Conservation (phyloP, 306 rosid genomes). For the Notholithocarpus densiflorus region DNA sequence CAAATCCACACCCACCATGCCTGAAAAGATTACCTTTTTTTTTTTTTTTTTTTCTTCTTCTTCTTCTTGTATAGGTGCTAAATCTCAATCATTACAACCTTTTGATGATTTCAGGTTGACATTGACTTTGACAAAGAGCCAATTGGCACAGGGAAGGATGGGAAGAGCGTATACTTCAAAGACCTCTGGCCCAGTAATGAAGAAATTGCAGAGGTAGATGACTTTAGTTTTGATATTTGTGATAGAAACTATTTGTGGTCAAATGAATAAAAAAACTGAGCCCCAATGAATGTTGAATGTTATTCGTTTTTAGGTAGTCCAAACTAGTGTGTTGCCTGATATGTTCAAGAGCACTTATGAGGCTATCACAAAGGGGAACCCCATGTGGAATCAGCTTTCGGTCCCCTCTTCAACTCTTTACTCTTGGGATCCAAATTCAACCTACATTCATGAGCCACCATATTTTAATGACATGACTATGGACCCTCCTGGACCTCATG, state of each 20-base stretch:
- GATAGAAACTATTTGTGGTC: neutral
- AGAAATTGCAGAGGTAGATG: constrained; percentile 37
- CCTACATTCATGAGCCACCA: constrained; percentile 44
- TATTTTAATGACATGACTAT: constrained; percentile 36
- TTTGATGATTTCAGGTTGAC: constrained; percentile 34
- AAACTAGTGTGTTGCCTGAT: constrained; percentile 34
- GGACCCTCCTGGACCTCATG: constrained; percentile 33
- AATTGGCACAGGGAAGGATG: constrained; percentile 39
- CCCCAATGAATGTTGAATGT: neutral
- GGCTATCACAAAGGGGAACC: constrained; percentile 36
- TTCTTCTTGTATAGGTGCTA: neutral
- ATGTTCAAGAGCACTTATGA: constrained; percentile 43
- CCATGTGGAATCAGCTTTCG: constrained; percentile 33
- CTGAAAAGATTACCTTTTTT: neutral
- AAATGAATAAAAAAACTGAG: neutral
- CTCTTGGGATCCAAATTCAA: constrained; percentile 39
- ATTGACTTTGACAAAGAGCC: constrained; percentile 44
- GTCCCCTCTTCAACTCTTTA: constrained; percentile 33
- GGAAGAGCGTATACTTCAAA: constrained; percentile 31
- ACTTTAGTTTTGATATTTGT: neutral
- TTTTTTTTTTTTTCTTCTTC: no score
- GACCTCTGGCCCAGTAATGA: constrained; percentile 52
- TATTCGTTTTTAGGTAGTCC: constrained; percentile 24
- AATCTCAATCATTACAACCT: neutral
- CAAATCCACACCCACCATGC: neutral